Base-by-base conservation (phyloP, 768 basidiomycete genomes). In the Suillus occidentalis region DNA sequence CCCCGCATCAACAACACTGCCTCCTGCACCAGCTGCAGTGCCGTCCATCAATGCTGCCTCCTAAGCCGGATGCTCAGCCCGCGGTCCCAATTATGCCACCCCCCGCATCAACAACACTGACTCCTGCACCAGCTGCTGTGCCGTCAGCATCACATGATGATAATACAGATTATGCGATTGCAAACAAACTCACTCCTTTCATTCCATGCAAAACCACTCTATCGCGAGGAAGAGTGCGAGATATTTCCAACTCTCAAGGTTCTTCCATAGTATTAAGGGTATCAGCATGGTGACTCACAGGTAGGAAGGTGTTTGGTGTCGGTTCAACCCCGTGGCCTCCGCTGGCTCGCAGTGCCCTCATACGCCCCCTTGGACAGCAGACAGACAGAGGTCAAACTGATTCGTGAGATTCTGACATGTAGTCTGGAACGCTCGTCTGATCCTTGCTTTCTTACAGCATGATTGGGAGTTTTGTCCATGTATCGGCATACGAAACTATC, bases 181-280 rank as follows among this genome's bases (percentile, higher is more conserved):
- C 66, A 34, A 79, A 81, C 68, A 79, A 76, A 53, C 75, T 81
- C 40, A 84, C 82, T 7, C 83, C 81, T 6, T 87, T 88, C 75
- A 83, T 87, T 83, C 84, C 13, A 87, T 88, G 87, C 87, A 88
- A 72, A 86, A 88, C 73, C 82, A 8, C 53, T 85, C 43, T 88
- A 88, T 69, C 82, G 86, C 52, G 87, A 88, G 70, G 87, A 88
- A 70, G 87, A 86, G 68, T 78, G 75, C n/a, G 84, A 85, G 69
- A 84, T 85, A 83, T 82, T 86, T 67, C 87, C 87, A 22, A 77
- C 77, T 4, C 72, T 82, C 47, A 74, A 78, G 68, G 76, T 77
- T 39, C n/a, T 14, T 57, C 20, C 18, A 40, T 39, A 62, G 12
- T 31, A 28, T 10, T 63, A 22, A 22, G 14, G 25, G 13, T 57